Percentiles rank a stretch among this genome's conserved stretches.
These are phyloP conservation scores for Dipodascopsis tothii DNA, from an alignment of 805 yeast species.

Conservation along the genomic window DNA sequence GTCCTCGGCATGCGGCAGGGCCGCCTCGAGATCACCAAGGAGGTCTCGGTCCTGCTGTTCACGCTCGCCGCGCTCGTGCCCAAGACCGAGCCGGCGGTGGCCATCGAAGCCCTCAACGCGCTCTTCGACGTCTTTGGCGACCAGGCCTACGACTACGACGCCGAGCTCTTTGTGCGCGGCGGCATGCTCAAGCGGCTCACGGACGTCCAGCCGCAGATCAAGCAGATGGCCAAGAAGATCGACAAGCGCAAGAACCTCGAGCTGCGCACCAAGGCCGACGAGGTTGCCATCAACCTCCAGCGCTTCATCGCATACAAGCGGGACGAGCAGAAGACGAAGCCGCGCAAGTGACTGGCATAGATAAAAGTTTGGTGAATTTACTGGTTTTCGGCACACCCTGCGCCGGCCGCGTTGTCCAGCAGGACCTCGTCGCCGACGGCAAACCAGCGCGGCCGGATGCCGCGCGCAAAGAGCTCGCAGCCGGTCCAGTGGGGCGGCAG, in stretches of 20 bases:
- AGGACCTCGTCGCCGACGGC: background rate
- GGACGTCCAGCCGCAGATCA: constrained; percentile 42
- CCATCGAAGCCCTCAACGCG: constrained; percentile 55
- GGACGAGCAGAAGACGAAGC: constrained; percentile 32
- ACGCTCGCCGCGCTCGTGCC: constrained; percentile 29
- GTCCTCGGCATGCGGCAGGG: constrained; percentile 43
- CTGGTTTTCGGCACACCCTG: background rate
- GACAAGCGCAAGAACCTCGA: constrained; percentile 55
- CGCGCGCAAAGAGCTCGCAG: background rate
- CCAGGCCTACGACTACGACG: constrained; percentile 56
- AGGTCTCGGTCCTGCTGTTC: constrained; percentile 42
- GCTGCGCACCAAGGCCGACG: constrained; percentile 58
- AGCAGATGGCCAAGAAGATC: constrained; percentile 49
- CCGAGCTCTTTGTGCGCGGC: constrained; percentile 53
- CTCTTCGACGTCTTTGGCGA: constrained; percentile 79
- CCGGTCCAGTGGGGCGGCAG: background rate
- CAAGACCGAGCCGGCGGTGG: constrained; percentile 35
- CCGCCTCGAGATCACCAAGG: constrained; percentile 39
- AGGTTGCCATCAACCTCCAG: constrained; percentile 55
- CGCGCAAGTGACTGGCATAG: background rate
- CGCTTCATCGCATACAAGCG: constrained; percentile 73
- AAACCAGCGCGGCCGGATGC: background rate
- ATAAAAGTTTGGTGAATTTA: no score
- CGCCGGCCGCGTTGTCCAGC: background rate
- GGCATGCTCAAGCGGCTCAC: constrained; percentile 41